Percentiles rank a stretch among this genome's conserved stretches.
Conservation (phyloP, 805 yeast species). For the Dipodascus albidus region DNA sequence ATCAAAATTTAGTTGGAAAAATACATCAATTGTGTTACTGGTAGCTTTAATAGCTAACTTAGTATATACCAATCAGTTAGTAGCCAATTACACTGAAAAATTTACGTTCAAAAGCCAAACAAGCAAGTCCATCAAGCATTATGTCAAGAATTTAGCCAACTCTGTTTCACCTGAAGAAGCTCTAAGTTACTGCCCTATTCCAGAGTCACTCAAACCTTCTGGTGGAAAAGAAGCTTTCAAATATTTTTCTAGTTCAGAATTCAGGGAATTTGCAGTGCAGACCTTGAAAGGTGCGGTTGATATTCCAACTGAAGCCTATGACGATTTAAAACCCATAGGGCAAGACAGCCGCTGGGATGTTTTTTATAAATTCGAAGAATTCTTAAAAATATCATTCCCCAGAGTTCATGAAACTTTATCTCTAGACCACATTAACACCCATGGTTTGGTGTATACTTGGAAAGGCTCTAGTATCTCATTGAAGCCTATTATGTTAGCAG, state of each 20-base stretch:
- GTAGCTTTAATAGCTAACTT: background rate
- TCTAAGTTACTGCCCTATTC: background rate
- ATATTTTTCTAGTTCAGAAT: background rate
- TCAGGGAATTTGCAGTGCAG: slow-evolving; percentile 6
- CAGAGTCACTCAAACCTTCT: background rate
- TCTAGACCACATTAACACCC: slow-evolving; percentile 45
- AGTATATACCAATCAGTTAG: background rate
- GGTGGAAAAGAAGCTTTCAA: background rate
- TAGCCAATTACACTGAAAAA: background rate
- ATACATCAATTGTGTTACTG: background rate
- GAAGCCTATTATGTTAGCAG: slow-evolving; percentile 51
- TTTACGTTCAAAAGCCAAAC: background rate
- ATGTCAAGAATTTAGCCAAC: background rate
- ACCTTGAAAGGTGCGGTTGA: slow-evolving; percentile 23
- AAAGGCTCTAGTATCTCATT: slow-evolving; percentile 38
- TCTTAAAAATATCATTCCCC: slow-evolving; percentile 45
- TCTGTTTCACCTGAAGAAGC: background rate
- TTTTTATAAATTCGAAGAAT: slow-evolving; percentile 39
- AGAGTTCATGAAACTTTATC: slow-evolving; percentile 35
- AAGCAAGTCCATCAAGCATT: background rate
- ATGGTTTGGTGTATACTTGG: slow-evolving; percentile 55
- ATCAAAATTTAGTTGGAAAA: background rate
- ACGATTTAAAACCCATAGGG: slow-evolving; percentile 38
- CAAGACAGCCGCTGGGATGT: slow-evolving; percentile 40
- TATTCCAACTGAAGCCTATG: slow-evolving; percentile 54